Evolutionary conservation across 1,139 yeast genomes (phyloP).

Genomic region (Keqinozyma sinolaborantium): DNA sequence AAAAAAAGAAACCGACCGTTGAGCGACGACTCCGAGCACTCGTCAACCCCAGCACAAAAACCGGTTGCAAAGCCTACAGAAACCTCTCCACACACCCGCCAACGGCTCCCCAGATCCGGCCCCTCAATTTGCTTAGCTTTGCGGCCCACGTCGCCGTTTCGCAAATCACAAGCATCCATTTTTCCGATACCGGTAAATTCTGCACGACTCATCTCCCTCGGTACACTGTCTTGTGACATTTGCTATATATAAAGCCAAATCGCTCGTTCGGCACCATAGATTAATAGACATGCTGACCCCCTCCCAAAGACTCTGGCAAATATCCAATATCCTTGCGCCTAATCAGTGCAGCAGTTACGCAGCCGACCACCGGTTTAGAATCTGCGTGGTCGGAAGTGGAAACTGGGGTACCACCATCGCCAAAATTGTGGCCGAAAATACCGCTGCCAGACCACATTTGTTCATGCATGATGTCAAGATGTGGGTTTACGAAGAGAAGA

Average conservation of each 20-base stretch:
- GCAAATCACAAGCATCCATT: no score
- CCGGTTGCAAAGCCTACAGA: no score
- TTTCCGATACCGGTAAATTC: no score
- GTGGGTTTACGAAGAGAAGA: conserved; percentile 48
- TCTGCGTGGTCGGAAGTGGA: conserved; percentile 46
- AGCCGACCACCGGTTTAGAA: conserved; percentile 33
- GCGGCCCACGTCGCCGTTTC: no score
- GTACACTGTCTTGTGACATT: not conserved
- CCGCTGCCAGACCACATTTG: conserved; percentile 35
- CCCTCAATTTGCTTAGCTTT: no score
- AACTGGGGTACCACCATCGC: conserved; percentile 52
- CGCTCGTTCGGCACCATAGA: no score
- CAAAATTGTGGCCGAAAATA: conserved; percentile 44
- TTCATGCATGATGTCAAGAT: conserved; percentile 38
- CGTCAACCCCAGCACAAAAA: no score
- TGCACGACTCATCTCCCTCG: no score
- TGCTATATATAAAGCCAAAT: not conserved
- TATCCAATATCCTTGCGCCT: conserved; percentile 32
- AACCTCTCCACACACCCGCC: no score
- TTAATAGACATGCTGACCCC: conserved; percentile 16
- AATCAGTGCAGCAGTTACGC: conserved; percentile 11
- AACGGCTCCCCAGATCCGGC: no score
- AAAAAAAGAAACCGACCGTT: no score
- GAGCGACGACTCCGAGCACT: no score
- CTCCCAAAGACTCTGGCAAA: conserved; percentile 35